Evolutionary conservation across 1,284 basidiomycete genomes (phyloP).

Genomic region (Sphaerobolus stellatus): DNA sequence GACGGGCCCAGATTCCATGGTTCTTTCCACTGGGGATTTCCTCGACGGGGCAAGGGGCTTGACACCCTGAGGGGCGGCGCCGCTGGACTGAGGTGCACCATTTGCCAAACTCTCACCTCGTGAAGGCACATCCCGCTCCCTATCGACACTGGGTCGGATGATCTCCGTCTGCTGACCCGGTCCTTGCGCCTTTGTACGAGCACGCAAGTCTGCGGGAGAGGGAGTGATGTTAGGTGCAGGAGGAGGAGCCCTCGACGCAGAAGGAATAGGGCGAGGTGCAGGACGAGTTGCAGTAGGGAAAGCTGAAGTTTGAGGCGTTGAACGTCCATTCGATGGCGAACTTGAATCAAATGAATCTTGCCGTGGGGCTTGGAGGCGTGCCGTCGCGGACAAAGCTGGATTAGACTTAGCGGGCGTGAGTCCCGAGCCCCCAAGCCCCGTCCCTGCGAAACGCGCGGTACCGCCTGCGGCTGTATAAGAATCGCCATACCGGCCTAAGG

Average conservation of each 20-base stretch:
- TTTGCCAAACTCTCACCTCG: not conserved
- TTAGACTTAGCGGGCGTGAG: constrained; percentile 45
- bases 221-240: constrained; percentile 54
- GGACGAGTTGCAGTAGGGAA: constrained; percentile 49
- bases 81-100: not conserved
- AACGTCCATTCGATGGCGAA: constrained; percentile 2
- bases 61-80: constrained; percentile 55
- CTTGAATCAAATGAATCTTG: constrained; percentile 46
- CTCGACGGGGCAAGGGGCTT: constrained; percentile 81
- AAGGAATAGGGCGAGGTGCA: constrained; percentile 42
- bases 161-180: constrained; percentile 36
- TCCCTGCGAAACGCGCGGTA: constrained; percentile 80
- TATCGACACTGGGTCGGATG: constrained; percentile 5
- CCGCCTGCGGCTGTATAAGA: constrained; percentile 16
- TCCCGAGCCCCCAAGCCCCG: constrained; percentile 71
- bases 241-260: constrained; percentile 22
- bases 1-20: not conserved
- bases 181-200: constrained; percentile 57
- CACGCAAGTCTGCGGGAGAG: constrained; percentile 59
- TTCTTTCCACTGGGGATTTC: too few species aligned
- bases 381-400: constrained; percentile 35
- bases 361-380: constrained; percentile 47
- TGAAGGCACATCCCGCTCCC: not conserved
- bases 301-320: constrained; percentile 28
- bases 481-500: not conserved